These are phyloP conservation scores for Trichoderma simmonsii DNA, from an alignment of 2,329 filamentous ascomycete genomes.

Conservation along the genomic window DNA sequence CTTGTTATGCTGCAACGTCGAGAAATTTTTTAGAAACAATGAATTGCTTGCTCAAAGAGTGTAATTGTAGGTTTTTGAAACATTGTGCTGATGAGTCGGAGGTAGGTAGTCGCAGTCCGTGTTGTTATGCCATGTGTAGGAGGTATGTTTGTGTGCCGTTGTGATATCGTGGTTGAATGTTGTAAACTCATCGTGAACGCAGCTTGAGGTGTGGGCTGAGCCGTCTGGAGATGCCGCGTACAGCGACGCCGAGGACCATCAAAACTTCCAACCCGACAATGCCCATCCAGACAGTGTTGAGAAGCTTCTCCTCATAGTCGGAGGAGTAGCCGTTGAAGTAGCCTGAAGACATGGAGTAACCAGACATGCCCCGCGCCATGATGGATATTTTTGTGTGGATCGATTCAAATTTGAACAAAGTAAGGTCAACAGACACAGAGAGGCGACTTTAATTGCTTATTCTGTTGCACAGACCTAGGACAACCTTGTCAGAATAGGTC, in stretches of 20 bases:
- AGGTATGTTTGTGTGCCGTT: background rate
- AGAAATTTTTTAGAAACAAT: background rate
- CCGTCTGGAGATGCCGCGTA: conserved; percentile 31
- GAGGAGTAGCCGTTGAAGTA: conserved; percentile 31
- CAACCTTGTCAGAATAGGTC: background rate
- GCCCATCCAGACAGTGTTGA: conserved; percentile 47
- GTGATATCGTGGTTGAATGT: background rate
- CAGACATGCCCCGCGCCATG: conserved; percentile 17
- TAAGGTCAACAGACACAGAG: no score
- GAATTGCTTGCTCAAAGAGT: background rate
- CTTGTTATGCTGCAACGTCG: background rate
- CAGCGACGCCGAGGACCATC: conserved; percentile 41
- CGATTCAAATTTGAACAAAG: background rate
- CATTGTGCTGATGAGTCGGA: background rate
- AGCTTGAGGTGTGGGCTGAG: conserved; percentile 18
- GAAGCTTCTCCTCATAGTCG: conserved; percentile 37
- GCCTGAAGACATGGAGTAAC: conserved; percentile 19
- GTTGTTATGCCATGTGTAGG: background rate
- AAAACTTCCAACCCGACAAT: conserved; percentile 45
- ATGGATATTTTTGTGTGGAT: background rate
- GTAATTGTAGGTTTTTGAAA: background rate
- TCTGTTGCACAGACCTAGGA: background rate
- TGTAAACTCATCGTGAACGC: background rate
- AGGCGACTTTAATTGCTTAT: background rate
- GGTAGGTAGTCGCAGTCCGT: background rate